Base-by-base conservation (phyloP, 495 filamentous ascomycete genomes). In the Zalerion maritima region DNA sequence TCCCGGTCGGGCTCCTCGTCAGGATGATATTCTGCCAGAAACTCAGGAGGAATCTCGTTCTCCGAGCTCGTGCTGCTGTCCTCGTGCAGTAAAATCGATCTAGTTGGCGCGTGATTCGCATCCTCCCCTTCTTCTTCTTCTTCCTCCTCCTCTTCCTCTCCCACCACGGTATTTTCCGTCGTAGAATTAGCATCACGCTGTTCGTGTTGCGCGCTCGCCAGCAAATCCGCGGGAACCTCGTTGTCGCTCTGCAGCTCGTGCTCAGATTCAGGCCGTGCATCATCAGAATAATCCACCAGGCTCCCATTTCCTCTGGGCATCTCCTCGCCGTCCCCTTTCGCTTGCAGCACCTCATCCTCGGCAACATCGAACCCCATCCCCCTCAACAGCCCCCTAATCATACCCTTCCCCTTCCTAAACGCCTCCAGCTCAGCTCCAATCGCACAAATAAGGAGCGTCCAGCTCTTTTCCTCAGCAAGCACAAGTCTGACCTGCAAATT, bases 361-460 rank as follows among this genome's bases (percentile, higher is more conserved):
- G 15, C 35, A 17, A 31, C 36, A 12, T 44, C 45, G 19, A 52
- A 50, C 1, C 47, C 46, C 1, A 44, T 40, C 8, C 29, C 29
- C 2, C 46, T 43, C 8, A 81, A 49, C 2, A 58, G 60, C 11
- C 55, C 60, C 18, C 65, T 53, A 28, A 96, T 55, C 37, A 92
- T 64, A 2, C 54, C 54, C 32, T 68, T 62, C 6, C 76, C 80
- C 42, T 85, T 74, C 28, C 53, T 61, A 30, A 94, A 71, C 5
- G 91, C 86, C 40, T 87, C 79, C 3, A 93, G 48, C 43, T 97
- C 89, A 1, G 89, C 82, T 3, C 84, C 78, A 35, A 94, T 75
- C 34, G 81, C 85, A 34, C 78, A 87, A 14, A 94, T 70, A 14
- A 97, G 60, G 15, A 96, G 53, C 22, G 81, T 94, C 89, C 89